Base-by-base conservation (phyloP, 768 basidiomycete genomes). In the Trametes sanguinea region DNA sequence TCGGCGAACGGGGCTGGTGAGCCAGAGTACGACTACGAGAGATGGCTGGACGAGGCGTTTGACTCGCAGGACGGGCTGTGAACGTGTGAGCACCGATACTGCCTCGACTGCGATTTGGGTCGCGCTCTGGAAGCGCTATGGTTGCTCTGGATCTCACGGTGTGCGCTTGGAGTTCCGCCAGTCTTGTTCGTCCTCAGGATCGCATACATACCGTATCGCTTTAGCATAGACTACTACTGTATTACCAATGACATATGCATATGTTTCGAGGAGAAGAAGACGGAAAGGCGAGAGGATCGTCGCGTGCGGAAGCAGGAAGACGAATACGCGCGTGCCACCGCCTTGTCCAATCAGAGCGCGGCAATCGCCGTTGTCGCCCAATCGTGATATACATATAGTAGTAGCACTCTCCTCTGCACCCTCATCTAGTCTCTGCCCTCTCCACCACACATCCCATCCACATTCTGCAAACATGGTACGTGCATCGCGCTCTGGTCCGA, bases 41-140 rank as follows among this genome's bases (percentile, higher is more conserved):
- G 79, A 33, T 95, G 92, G 89, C 74, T 95, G 64, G 85, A 89
- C 66, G 81, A 87, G 60, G 91, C 93, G 13, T 92, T 94, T 72
- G 82, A 64, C 35, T 37, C 35, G 37, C 57, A 64, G 63, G 63
- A 64, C 10, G 57, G 39, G 51, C 57, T 51, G 44, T 63, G 62
- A 63, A 37, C 35, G 22, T 29, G 3, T 30, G 17, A 47, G 11
- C 27, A 42, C 29, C 33, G 42, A 11, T 27, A 27, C 45, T 22
- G 57, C 47, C 50, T 22, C 50, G 50, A 33, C 40, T 44, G 40
- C 29, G 57, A 52, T 32, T 27, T 52, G 30, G 48, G 54, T 37
- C 27, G 57, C 57, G 57, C 62, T 59, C 62, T 22, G 62, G 62
- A 43, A 58, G 62, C 57, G 62, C 55, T 22, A 1, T 43, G 13